Evolutionary conservation across 306 rosid species (phyloP), one percentile per base, ranked within the genome.

Genomic region (Clitoria ternatea): DNA sequence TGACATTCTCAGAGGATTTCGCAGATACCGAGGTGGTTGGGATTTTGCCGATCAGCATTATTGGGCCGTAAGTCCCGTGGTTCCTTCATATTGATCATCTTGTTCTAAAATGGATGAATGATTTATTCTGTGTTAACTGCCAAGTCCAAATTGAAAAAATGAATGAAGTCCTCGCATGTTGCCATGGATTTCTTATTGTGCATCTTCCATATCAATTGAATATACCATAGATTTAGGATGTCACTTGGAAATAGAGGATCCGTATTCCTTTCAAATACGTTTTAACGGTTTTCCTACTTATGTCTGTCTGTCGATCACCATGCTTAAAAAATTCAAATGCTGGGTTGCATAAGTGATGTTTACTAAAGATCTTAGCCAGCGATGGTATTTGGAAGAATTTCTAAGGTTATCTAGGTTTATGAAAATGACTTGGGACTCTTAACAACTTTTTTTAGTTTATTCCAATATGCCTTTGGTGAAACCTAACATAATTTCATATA

Each of bases 41-140:
- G 97, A 95, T 76, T 80, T 95, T 33, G 70, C 81, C 3, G 79
- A 86, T 79, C 87, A 35, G 32, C 90, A 95, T 80, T 95, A 95
- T 85, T 95, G 99, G 99, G 92, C 99, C 4, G 99, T 95, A 86
- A 87, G 99, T 79, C 37, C 49, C 29, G 36, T 19, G 23, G 14
- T 64, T 70, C 9, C 19, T 69, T 56, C 47, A 18, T n/a, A n/a
- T 33, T 75, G 62, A 43, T 23, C 24, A 52, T 29, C 22, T 3
- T 62, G 49, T 66, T 71, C 5, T 33, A 12, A 4, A 66, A 7
- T 68, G 73, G 62, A n/a, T 75, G 82, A 61, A 22, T 75, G 59
- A 19, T 72, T 82, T 54, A 35, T 44, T 77, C 17, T 68, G 45
- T 14, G 61, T 4, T 66, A 23, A 49, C 11, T 40, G 33, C 18